Conservation (phyloP, 2,329 filamentous ascomycete genomes). For the Byssochlamys sp. region DNA sequence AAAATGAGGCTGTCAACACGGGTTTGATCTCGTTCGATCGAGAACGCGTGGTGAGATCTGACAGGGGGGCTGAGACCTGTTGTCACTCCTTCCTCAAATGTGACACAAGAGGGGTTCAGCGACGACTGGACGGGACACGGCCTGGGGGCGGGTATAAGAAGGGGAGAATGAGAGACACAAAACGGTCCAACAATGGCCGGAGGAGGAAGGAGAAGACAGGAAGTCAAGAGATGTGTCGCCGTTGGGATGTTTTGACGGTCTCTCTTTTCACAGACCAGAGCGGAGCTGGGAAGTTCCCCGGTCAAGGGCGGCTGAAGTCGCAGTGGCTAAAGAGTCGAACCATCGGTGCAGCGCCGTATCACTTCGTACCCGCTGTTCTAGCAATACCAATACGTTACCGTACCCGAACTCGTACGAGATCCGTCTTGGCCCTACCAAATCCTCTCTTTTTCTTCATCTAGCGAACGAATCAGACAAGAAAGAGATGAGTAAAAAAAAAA, state of each 20-base stretch:
- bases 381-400: neutral
- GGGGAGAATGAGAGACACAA: neutral
- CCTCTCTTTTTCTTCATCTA: neutral
- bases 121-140: neutral
- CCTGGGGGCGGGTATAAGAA: neutral
- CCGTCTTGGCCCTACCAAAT: neutral
- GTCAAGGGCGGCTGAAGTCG: neutral
- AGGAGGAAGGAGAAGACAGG: neutral
- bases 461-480: neutral
- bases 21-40: neutral
- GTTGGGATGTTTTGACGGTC: neutral
- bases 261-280: neutral
- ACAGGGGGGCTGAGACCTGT: neutral
- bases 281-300: neutral
- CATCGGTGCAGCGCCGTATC: neutral
- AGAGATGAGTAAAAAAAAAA: neutral
- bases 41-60: neutral
- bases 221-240: neutral
- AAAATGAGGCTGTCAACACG: neutral
- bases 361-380: neutral
- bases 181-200: neutral
- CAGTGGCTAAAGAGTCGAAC: neutral
- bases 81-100: neutral
- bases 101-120: neutral
- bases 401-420: neutral